A percentile compares a stretch with the other conserved stretches of the same genome.
phyloP scores from a whole-genome alignment of 768 basidiomycete species.

The Tylopilus rubrobrunneus region DNA sequence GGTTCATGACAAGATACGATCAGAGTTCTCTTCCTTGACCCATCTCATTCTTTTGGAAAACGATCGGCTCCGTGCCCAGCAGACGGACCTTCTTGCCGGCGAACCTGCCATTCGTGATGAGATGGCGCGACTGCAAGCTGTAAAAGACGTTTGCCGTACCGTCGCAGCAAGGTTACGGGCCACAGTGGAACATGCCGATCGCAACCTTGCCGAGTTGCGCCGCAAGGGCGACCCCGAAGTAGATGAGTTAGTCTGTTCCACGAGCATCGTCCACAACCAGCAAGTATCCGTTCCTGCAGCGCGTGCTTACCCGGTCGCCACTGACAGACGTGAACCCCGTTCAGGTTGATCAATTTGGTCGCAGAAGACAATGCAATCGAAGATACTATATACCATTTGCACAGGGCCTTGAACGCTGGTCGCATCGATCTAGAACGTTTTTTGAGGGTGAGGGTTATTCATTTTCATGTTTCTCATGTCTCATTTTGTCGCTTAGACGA shows the following conservation, averaged over 20 bases:
- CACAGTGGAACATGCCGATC: constrained; percentile 65
- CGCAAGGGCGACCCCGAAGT: constrained; percentile 88
- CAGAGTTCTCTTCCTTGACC: constrained; percentile 68
- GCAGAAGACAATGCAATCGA: constrained; percentile 99
- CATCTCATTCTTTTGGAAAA: constrained; percentile 61
- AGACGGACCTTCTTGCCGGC: constrained; percentile 81
- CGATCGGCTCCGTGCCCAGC: constrained; percentile 75
- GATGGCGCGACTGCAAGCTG: constrained; percentile 91
- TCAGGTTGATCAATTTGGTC: constrained; percentile 89
- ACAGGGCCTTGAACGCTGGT: constrained; percentile 85
- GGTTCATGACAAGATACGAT: constrained; percentile 70
- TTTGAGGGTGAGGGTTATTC: constrained; percentile 62
- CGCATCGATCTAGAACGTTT: constrained; percentile 94
- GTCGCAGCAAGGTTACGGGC: constrained; percentile 66
- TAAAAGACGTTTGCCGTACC: constrained; percentile 81
- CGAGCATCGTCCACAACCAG: constrained; percentile 97
- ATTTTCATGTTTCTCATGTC: constrained; percentile 15
- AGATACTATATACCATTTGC: constrained; percentile 96
- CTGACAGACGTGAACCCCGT: constrained; percentile 15
- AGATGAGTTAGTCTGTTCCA: constrained; percentile 95
- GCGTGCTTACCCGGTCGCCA: neutral
- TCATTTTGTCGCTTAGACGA: constrained; percentile 48
- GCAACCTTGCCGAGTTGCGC: constrained; percentile 72
- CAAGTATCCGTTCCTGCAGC: constrained; percentile 29
- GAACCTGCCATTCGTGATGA: constrained; percentile 95